Conservation (phyloP, 768 basidiomycete genomes). For the Boletus fagicola region DNA sequence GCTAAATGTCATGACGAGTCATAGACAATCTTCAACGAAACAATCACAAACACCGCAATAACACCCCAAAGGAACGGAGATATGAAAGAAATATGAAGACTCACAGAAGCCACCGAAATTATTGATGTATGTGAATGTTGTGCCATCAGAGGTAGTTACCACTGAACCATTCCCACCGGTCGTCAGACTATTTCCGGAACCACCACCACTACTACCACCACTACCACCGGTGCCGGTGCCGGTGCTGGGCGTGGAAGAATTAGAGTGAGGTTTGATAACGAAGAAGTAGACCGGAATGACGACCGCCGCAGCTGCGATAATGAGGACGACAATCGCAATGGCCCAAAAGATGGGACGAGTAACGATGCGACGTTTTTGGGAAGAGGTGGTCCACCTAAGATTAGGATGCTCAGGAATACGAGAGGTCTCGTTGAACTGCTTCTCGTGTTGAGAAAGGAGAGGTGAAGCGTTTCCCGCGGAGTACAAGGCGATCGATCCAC, state of each 20-base stretch:
- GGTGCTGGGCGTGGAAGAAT: not conserved
- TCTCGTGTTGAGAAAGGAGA: constrained; percentile 24
- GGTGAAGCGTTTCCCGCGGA: constrained; percentile 25
- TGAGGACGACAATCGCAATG: constrained; percentile 28
- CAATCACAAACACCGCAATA: not conserved
- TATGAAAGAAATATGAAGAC: constrained; percentile 19
- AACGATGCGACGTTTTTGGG: constrained; percentile 20
- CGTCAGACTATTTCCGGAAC: constrained; percentile 14
- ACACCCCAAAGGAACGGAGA: not conserved
- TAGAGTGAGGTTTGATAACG: constrained; percentile 25
- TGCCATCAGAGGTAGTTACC: constrained; percentile 63
- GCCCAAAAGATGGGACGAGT: constrained; percentile 29
- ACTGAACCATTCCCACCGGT: constrained; percentile 69
- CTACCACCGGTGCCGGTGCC: not conserved
- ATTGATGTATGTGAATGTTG: constrained; percentile 75
- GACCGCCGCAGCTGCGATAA: constrained; percentile 37
- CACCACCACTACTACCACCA: not conserved
- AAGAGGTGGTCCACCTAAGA: not conserved
- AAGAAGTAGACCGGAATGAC: constrained; percentile 42
- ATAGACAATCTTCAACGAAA: not conserved
- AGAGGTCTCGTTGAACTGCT: constrained; percentile 11
- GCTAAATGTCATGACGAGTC: not conserved
- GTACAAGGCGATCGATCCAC: constrained; percentile 19
- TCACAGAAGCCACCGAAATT: constrained; percentile 72
- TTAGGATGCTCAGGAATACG: not conserved